Base-by-base conservation (phyloP, 441 rosid genomes). In the Gossypium davidsonii region DNA sequence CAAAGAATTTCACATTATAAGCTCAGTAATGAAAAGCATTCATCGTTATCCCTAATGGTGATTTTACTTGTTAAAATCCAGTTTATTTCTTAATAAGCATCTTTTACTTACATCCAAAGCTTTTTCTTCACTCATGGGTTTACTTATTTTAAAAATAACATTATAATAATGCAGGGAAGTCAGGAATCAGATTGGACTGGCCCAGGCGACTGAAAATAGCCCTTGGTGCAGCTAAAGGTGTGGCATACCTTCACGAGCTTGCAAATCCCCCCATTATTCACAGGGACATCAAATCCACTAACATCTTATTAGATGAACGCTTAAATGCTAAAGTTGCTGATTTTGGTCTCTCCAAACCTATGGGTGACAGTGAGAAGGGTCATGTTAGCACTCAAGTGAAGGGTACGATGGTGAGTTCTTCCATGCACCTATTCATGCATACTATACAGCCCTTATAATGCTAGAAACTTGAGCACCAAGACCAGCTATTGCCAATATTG, bases 211-310 rank as follows among this genome's bases (percentile, higher is more conserved):
- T 91, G 4, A 87, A 76, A 81, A 78, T 91, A 77, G 81, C 92
- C 21, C 83, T 89, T 67, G 97, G 91, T 48, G 74, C 96, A 53
- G 96, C 91, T 9, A 86, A 85, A 79, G 96, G 97, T 6, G 67
- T 90, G 18, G 84, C 91, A 9, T 92, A 90, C 84, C 84, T 90
- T 72, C 96, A 92, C 56, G 96, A 92, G 81, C 92, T 85, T 53
- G 97, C 91, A 17, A 78, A 86, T 72, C 97, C 97, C 80, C 94
- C 96, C 9, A 92, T 92, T n/a, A 92, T 90, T 72, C 97, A 90
- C 61, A 81, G 96, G 73, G 97, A 92, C 80, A 68, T 90, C 59
- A 92, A 92, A 78, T 80, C 97, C 17, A 85, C 80, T 37, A 92
- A 92, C 79, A 87, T 92, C 65, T 73, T 92, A 67, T 74, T 92